Base-by-base conservation (phyloP, 345 rosid genomes). In the Murraya paniculata region DNA sequence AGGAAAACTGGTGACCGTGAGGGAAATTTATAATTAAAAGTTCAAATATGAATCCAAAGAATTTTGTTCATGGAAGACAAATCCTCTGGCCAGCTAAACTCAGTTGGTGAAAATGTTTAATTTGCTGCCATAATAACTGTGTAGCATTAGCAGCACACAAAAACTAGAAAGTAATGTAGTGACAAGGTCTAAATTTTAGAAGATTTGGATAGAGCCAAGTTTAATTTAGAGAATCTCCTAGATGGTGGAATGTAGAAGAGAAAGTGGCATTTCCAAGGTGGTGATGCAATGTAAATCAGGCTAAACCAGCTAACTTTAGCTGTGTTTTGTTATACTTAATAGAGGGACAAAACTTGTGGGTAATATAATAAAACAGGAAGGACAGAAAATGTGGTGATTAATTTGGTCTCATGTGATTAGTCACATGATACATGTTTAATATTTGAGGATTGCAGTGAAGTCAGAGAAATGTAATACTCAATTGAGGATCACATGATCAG, bases 401-500 rank as follows among this genome's bases (percentile, higher is more conserved):
- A 75, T 81, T 76, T 81, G 83, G 71, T 79, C 75, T 85, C 87
- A 84, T 85, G 87, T 84, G 88, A 84, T 77, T 8, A 41, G 74
- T 83, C 83, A 83, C 85, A 78, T 82, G 87, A 84, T 77, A 72
- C 71, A 81, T 75, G 75, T 65, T 84, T 21, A 64, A 72, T 74
- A 39, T 57, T 61, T 57, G 74, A 67, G 74, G 71, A 75, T 78
- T 72, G 76, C 73, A 77, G 78, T 35, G 71, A 80, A 39, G 82
- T 76, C 83, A 72, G 76, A 77, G 65, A 78, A 68, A 53, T 78
- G 81, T 68, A 61, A 64, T 80, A 75, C 67, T 83, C 81, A 64
- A 81, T 82, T 73, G 70, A 69, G 75, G 66, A 76, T 85, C 90
- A 85, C 88, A 85, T 81, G 88, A 64, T 75, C 75, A 75, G 81